Percentiles rank a stretch among this genome's conserved stretches.
phyloP scores from a whole-genome alignment of 164 flowering plant species.

The grape (Vitis vinifera) region ASM3070453v1 NC_081811.1:25725501-25726000 shows the following conservation, averaged over 20 bases:
- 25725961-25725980: no score
- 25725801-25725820: background rate
- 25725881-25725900: background rate
- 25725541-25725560: no score
- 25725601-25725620: no score
- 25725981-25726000: no score
- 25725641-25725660: background rate
- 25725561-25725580: no score
- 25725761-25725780: background rate
- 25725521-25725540: no score
- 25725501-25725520: no score
- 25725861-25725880: background rate
- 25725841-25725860: background rate
- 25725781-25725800: background rate
- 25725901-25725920: background rate
- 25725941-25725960: no score
- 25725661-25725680: background rate
- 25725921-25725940: no score
- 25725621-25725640: no score
- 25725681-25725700: background rate
- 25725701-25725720: background rate
- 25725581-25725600: no score
- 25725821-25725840: background rate
- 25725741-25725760: background rate
- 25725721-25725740: background rate